These are phyloP conservation scores for Suillus luteus DNA, from an alignment of 768 basidiomycete species.

Conservation along the genomic window DNA sequence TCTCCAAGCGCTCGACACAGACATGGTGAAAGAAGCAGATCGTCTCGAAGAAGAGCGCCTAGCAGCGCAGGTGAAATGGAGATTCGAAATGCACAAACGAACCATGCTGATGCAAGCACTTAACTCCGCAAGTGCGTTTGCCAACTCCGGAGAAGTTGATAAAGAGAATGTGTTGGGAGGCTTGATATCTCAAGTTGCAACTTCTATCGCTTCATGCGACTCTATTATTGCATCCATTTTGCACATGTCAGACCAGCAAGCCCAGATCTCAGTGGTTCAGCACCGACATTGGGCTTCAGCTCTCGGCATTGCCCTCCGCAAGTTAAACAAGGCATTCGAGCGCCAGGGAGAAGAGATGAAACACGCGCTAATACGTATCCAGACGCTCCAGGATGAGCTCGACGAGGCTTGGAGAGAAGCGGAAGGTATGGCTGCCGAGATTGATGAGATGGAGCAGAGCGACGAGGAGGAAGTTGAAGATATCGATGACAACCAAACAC, in stretches of 20 bases:
- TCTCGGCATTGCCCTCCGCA: constrained; percentile 73
- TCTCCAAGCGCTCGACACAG: constrained; percentile 57
- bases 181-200: constrained; percentile 59
- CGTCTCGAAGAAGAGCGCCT: constrained; percentile 55
- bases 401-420: constrained; percentile 83
- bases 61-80: constrained; percentile 63
- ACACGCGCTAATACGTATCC: constrained; percentile 47
- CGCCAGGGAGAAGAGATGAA: constrained; percentile 61
- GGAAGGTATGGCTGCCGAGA: constrained; percentile 68
- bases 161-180: constrained; percentile 40
- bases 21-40: constrained; percentile 59
- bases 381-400: constrained; percentile 65
- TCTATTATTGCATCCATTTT: constrained; percentile 57
- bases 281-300: constrained; percentile 77
- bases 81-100: constrained; percentile 65
- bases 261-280: constrained; percentile 59
- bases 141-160: constrained; percentile 33
- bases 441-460: constrained; percentile 59
- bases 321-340: constrained; percentile 76
- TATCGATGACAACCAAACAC: constrained; percentile 29
- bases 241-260: constrained; percentile 59
- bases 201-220: constrained; percentile 61
- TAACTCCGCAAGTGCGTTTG: constrained; percentile 45
- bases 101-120: constrained; percentile 74
- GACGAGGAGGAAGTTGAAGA: constrained; percentile 28